Evolutionary conservation across 2,329 filamentous ascomycete genomes (phyloP), one percentile per base, ranked within the genome.

Genomic region (Neonectria hederae): DNA sequence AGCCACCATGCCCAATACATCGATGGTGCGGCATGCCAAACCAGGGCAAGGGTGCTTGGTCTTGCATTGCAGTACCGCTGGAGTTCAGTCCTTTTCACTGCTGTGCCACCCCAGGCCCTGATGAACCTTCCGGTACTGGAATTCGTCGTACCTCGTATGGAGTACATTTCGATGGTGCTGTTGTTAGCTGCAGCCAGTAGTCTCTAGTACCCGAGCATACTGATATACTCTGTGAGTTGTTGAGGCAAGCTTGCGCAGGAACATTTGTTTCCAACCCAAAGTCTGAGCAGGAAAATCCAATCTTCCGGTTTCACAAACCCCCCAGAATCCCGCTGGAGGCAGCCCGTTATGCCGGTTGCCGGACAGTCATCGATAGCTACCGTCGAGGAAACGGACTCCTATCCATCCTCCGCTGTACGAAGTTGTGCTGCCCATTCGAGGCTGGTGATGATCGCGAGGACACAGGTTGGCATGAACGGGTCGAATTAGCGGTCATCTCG

Each of bases 401-500:
- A 51, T 45, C 51, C 43, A 51, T 45, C 51, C 43, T 45, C 40
- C 17, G 30, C 5, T 14, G 21, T 30, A 19, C n/a, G n/a, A n/a
- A n/a, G n/a, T n/a, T n/a, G 9, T 38, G 35, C 19, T 26, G n/a
- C 14, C 35, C 52, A 53, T 45, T 45, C 38, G 48, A 59, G 55
- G 46, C 35, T 38, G 26, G 56, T 59, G 55, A 59, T 52, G 32
- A 59, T 19, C 38, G 26, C 8, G 51, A 42, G 61, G 30, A 22
- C 40, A 60, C 43, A 30, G 32, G 59, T 28, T 57, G 52, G 68
- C 66, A 63, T 59, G 52, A 70, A 68, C 52, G 54, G 58, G 21
- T 71, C 38, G 55, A 46, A 69, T 62, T 68, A 38, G 21, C 32
- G 38, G 51, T 70, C 57, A 67, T 69, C 55, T 72, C 69, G 66